Conservation (phyloP, 495 filamentous ascomycete genomes). For the Chaetomium cochliodes region DNA sequence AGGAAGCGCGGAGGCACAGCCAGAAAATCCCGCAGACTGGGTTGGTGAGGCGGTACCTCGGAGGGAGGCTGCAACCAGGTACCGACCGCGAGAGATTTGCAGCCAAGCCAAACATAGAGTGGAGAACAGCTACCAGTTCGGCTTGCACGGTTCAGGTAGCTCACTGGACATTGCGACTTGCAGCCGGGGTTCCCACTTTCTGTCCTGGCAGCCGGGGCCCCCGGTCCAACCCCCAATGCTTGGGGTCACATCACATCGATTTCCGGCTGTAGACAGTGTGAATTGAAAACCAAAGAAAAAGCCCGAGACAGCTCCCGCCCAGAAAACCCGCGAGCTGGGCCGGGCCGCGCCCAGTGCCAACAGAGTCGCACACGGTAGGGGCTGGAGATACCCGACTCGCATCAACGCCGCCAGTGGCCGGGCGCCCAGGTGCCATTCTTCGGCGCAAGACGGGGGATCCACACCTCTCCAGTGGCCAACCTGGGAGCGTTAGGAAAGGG, state of each 20-base stretch:
- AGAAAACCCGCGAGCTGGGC: neutral
- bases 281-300: conserved; percentile 25
- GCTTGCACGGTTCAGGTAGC: conserved; percentile 32
- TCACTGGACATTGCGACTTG: conserved; percentile 33
- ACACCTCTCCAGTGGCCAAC: conserved; percentile 20
- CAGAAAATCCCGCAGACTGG: conserved; percentile 41
- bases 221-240: conserved; percentile 23
- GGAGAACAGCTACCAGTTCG: conserved; percentile 28
- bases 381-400: conserved; percentile 26
- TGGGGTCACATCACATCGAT: conserved; percentile 28
- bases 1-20: conserved; percentile 24
- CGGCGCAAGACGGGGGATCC: conserved; percentile 14
- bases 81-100: conserved; percentile 26
- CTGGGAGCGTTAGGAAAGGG: conserved; percentile 19
- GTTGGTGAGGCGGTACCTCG: conserved; percentile 28
- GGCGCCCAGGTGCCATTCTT: conserved; percentile 10
- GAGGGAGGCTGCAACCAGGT: conserved; percentile 29
- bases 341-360: neutral
- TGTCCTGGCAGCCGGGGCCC: conserved; percentile 15
- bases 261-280: conserved; percentile 29
- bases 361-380: conserved; percentile 9
- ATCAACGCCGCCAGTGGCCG: conserved; percentile 11
- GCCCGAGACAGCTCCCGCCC: conserved; percentile 26
- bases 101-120: conserved; percentile 19
- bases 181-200: conserved; percentile 28